Evolutionary conservation across 495 filamentous ascomycete species (phyloP), one percentile per base, ranked within the genome.

Genomic region (Penicillium goetzii): DNA sequence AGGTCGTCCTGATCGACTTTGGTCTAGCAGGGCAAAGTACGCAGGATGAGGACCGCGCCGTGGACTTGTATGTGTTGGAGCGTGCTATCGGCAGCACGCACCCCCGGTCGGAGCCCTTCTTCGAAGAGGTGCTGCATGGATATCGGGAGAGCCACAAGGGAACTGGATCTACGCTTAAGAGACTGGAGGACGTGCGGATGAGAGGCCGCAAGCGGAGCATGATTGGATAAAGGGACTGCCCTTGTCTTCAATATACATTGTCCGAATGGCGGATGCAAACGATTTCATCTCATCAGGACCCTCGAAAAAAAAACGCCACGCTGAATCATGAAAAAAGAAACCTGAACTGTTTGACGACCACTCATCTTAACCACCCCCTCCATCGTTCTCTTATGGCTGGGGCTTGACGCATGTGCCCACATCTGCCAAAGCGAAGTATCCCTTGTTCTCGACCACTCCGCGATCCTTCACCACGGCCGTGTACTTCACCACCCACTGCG

Each of bases 371-470:
- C 23, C 21, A 5, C 26, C 36, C 52, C 41, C 14, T 23, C 53
- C 25, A 21, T 43, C 33, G 19, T 34, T 11, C 11, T 11, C 47
- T 66, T 52, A 73, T 60, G 61, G 47, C 64, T 60, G 69, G 57
- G 62, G 19, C 63, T 77, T 67, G 56, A 81, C 72, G 64, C 78
- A 79, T 55, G 60, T 80, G 63, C 70, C 79, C 56, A 94, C 74
- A 74, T 92, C 87, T 15, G 92, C 93, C 55, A 88, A 85, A 4
- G 93, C 92, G 80, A 97, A 96, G 76, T 96, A 97, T 15, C 95
- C 95, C 80, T 98, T 98, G 71, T 95, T 97, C 83, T 99, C 95
- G 56, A 99, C 92, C 5, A 98, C 95, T 0, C 95, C 96, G n/a
- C 95, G 82, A 73, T 97, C 88, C 73, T 90, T 91, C 32, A 97